A percentile compares a stretch with the other conserved stretches of the same genome.
phyloP scores from a whole-genome alignment of 163 green algal species.

The Volvox carteri region DNA sequence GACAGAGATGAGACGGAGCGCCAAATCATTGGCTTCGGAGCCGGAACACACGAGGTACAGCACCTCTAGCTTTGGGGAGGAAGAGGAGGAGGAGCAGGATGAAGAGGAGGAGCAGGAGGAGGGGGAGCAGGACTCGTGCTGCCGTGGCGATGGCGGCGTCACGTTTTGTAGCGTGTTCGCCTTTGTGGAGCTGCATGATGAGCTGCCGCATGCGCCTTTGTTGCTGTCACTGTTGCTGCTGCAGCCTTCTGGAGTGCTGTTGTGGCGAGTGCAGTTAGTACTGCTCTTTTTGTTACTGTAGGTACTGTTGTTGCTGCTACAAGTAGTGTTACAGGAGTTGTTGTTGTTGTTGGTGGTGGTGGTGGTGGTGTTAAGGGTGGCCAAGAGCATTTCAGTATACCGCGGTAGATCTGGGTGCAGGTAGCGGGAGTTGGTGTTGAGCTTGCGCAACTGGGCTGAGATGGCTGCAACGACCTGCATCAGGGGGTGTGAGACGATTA shows the following conservation, averaged over 20 bases:
- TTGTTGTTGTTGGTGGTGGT: background rate
- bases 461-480: conserved; percentile 78
- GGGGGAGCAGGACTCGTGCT: background rate
- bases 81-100: background rate
- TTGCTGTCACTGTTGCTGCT: background rate
- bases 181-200: too few relatives aligned
- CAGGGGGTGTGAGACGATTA: too few relatives aligned
- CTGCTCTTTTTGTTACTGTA: too few relatives aligned
- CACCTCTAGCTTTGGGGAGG: conserved; percentile 61
- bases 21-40: conserved; percentile 93
- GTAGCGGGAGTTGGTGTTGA: conserved; percentile 92
- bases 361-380: conserved; percentile 60
- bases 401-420: conserved; percentile 71
- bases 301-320: background rate
- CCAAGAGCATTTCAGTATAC: conserved; percentile 71
- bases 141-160: background rate
- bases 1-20: conserved; percentile 78
- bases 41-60: conserved; percentile 83
- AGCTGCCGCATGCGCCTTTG: background rate
- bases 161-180: too few relatives aligned
- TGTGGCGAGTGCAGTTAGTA: too few relatives aligned
- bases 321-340: background rate
- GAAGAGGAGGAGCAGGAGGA: background rate
- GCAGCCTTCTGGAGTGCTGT: background rate
- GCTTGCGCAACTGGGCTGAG: conserved; percentile 70